phyloP scores from a whole-genome alignment of 495 filamentous ascomycete species.

The Aspergillus steynii region DNA sequence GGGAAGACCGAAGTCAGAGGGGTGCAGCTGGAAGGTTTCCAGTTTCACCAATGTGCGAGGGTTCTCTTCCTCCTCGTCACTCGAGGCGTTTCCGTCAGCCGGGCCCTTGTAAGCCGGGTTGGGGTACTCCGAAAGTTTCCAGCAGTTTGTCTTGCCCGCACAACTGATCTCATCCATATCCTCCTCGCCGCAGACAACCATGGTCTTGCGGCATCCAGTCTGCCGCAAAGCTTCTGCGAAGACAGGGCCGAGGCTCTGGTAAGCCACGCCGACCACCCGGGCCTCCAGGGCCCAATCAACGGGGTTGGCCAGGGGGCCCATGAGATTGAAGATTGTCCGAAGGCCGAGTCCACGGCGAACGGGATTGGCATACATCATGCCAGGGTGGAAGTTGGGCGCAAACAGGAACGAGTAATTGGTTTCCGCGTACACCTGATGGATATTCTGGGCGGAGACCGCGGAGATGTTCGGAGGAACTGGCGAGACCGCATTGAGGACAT shows the following conservation, averaged over 20 bases:
- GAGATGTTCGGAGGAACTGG: constrained; percentile 71
- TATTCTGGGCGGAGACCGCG: constrained; percentile 67
- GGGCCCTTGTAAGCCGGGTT: constrained; percentile 41
- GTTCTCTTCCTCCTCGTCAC: constrained; percentile 40
- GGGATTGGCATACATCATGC: constrained; percentile 81
- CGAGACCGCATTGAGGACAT: constrained; percentile 72
- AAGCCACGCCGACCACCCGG: constrained; percentile 87
- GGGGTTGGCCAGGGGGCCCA: constrained; percentile 91
- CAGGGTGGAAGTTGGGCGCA: constrained; percentile 93
- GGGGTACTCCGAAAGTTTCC: constrained; percentile 65
- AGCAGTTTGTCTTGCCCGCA: constrained; percentile 83
- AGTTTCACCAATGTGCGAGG: constrained; percentile 54
- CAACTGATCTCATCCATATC: constrained; percentile 94
- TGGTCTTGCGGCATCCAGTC: constrained; percentile 74
- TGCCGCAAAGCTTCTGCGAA: constrained; percentile 84
- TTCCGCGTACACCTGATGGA: constrained; percentile 66
- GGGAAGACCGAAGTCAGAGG: constrained; percentile 81
- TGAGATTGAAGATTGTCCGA: constrained; percentile 94
- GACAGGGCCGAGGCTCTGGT: constrained; percentile 75
- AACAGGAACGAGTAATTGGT: constrained; percentile 96
- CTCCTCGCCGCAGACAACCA: constrained; percentile 92
- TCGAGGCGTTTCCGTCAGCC: constrained; percentile 32
- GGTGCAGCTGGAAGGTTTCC: constrained; percentile 72
- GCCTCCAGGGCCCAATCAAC: constrained; percentile 80
- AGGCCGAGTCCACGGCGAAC: constrained; percentile 83